Evolutionary conservation across 805 yeast species (phyloP).

Genomic region (Maudiozyma bulderi): DNA sequence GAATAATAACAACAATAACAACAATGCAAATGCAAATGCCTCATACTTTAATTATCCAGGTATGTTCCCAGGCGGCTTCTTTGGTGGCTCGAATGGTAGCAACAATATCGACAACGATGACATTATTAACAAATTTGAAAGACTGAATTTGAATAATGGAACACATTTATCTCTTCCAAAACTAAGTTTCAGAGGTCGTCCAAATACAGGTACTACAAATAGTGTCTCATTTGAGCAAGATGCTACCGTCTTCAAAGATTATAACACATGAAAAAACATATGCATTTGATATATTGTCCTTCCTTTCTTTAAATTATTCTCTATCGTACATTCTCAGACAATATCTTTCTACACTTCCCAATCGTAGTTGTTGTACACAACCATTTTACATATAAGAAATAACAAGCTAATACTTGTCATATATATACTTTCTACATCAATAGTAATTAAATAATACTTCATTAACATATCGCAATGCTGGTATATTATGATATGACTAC

Average conservation of each 20-base stretch:
- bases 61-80: slow-evolving; percentile 17
- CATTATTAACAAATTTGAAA: slow-evolving; percentile 22
- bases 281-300: not conserved
- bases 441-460: too few species aligned
- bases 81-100: slow-evolving; percentile 2
- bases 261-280: not conserved
- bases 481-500: too few species aligned
- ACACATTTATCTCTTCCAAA: slow-evolving; percentile 26
- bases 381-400: too few species aligned
- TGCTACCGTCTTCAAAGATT: not conserved
- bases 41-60: slow-evolving; percentile 27
- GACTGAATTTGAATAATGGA: slow-evolving; percentile 20
- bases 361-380: too few species aligned
- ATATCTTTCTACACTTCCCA: too few species aligned
- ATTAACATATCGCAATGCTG: too few species aligned
- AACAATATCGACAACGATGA: slow-evolving; percentile 17
- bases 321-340: not conserved
- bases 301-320: not conserved
- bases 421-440: too few species aligned
- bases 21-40: not conserved
- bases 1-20: not conserved
- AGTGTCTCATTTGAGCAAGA: slow-evolving; percentile 2
- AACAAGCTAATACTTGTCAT: too few species aligned
- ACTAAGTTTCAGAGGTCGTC: slow-evolving; percentile 19
- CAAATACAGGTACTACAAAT: slow-evolving; percentile 3